Evolutionary conservation across 1,139 yeast species (phyloP).

Genomic region (Magnusiomyces fungicola): DNA sequence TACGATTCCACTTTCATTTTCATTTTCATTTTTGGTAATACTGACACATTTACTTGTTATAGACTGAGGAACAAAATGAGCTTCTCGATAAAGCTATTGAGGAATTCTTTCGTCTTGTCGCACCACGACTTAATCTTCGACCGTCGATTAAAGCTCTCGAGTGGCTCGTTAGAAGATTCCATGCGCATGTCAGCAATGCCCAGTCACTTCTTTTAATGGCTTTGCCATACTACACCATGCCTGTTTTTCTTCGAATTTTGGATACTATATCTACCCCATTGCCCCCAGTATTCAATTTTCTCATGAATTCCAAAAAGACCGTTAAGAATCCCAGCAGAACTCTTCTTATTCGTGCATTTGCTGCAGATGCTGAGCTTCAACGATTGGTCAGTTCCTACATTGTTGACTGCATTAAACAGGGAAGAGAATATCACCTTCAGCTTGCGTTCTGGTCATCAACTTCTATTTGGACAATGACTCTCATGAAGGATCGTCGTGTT

Average conservation of each 20-base stretch:
- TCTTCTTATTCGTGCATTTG: conserved; percentile 63
- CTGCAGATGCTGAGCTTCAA: conserved; percentile 59
- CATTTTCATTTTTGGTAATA: not conserved
- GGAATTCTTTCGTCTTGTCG: conserved; percentile 65
- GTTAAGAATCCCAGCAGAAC: conserved; percentile 58
- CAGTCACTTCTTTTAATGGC: conserved; percentile 64
- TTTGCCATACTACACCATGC: conserved; percentile 68
- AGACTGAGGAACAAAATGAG: conserved; percentile 63
- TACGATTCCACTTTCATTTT: conserved; percentile 16
- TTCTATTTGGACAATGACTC: conserved; percentile 58
- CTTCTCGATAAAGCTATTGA: conserved; percentile 66
- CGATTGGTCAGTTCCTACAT: conserved; percentile 57
- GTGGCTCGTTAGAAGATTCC: conserved; percentile 92
- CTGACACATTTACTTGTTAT: not conserved
- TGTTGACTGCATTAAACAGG: conserved; percentile 40
- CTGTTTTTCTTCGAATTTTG: conserved; percentile 66
- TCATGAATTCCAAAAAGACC: conserved; percentile 58
- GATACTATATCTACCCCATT: conserved; percentile 54
- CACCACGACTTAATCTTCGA: conserved; percentile 64
- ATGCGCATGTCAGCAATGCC: conserved; percentile 70
- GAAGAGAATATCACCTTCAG: conserved; percentile 49
- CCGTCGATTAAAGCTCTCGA: conserved; percentile 82
- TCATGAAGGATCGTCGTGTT: conserved; percentile 35
- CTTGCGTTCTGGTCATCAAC: conserved; percentile 72
- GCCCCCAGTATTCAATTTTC: conserved; percentile 72